Base-by-base conservation (phyloP, 139 green algal genomes). In the Yamagishiella unicocca region DNA sequence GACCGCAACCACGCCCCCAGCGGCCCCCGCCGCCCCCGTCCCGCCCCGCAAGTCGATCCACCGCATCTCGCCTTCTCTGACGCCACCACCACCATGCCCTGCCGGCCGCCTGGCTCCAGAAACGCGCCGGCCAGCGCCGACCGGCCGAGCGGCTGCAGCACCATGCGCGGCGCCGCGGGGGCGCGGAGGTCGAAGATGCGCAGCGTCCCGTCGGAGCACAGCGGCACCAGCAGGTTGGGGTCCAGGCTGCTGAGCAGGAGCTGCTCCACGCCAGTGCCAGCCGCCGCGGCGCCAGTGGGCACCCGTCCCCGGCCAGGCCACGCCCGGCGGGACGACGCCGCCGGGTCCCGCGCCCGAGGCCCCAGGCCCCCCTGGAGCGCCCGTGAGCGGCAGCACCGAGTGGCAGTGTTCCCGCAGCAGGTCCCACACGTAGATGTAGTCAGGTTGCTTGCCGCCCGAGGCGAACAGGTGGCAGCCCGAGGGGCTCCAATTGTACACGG, bases 11-110 rank as follows among this genome's bases (percentile, higher is more conserved):
- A 38, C 17, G 31, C 43, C 46, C 40, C 40, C 71, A 8, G 43
- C 27, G n/a, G n/a, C n/a, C n/a, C 46, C n/a, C 61, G 61, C 42
- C 61, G 24, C 64, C 64, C 79, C 82, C 58, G 43, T 87, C 45
- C 68, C 42, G 83, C 84, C 89, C 12, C 96, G 91, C 75, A 96
- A 88, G 90, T 99, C 97, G 27, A 97, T 81, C 87, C 98, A 97
- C 29, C 89, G 89, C 61, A 99, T 89, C 61, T 96, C 90, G 6
- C 96, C 17, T 77, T 82, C 58, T 93, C 90, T 24, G 70, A 82
- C 24, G 72, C 90, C 38, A 86, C 84, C 27, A 90, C 77, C 14
- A 91, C 58, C 25, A 89, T 88, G 40, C 87, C 66, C 35, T 83
- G 72, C 46, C 78, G 71, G 29, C 92, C 92, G 29, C 92, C 95